Percentiles rank a stretch among this genome's conserved stretches.
Evolutionary conservation across 1,284 basidiomycete genomes (phyloP).

Genomic region (Peniophora sp.): DNA sequence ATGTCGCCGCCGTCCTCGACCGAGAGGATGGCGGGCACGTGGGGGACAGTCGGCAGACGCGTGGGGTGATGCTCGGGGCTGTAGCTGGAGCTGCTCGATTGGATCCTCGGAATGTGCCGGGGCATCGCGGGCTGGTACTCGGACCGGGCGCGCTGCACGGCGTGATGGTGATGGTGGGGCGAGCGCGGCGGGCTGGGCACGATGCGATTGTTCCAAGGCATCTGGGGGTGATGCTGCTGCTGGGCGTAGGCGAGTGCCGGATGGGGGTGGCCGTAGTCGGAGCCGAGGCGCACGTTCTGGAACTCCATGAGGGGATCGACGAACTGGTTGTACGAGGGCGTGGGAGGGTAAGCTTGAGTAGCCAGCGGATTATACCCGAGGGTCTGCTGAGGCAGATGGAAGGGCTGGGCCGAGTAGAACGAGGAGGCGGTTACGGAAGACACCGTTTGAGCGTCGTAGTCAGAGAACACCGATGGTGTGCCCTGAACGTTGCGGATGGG

Average conservation of each 20-base stretch:
- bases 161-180: constrained; percentile 18
- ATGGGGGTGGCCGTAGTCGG: constrained; percentile 39
- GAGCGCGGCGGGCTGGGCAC: constrained; percentile 43
- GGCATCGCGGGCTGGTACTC: constrained; percentile 32
- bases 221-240: constrained; percentile 33
- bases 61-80: constrained; percentile 20
- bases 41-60: constrained; percentile 36
- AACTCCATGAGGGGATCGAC: constrained; percentile 16
- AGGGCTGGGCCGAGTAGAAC: constrained; percentile 11
- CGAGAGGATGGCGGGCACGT: constrained; percentile 29
- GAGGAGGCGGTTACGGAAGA: constrained; percentile 27
- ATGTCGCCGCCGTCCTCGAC: constrained; percentile 27
- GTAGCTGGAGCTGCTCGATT: constrained; percentile 49
- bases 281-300: constrained; percentile 30
- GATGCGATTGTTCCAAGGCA: constrained; percentile 42
- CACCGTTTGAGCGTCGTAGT: constrained; percentile 21
- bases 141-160: constrained; percentile 27
- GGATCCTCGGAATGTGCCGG: constrained; percentile 33
- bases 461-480: not conserved
- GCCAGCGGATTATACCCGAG: constrained; percentile 9
- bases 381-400: constrained; percentile 9
- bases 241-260: constrained; percentile 31
- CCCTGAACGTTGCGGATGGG: not conserved
- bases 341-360: no score
- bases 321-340: constrained; percentile 2